Conservation (phyloP, 768 basidiomycete genomes). For the Leccinum disarticulatum region DNA sequence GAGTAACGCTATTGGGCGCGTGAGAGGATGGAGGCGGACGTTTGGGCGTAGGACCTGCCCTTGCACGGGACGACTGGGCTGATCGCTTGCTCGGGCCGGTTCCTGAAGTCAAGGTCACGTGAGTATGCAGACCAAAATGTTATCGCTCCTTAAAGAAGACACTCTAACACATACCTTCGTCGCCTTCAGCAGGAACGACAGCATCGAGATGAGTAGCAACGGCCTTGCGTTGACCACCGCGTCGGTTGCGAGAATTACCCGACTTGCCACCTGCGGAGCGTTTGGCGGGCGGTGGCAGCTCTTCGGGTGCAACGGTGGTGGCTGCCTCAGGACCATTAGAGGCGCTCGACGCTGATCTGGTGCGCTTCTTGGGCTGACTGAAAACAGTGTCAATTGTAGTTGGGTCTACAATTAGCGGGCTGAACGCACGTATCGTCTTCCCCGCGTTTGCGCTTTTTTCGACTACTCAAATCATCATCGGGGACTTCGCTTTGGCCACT, state of each 20-base stretch:
- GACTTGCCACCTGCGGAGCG: conserved; percentile 28
- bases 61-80: conserved; percentile 42
- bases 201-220: conserved; percentile 23
- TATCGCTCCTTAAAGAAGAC: conserved; percentile 4
- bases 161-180: conserved; percentile 54
- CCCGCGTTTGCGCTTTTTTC: conserved; percentile 73
- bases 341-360: conserved; percentile 69
- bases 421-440: conserved; percentile 69
- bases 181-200: conserved; percentile 45
- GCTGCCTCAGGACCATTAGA: conserved; percentile 56
- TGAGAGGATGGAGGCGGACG: conserved; percentile 32
- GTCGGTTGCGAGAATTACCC: conserved; percentile 29
- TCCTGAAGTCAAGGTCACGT: conserved; percentile 40
- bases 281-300: conserved; percentile 39
- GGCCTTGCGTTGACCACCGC: conserved; percentile 32
- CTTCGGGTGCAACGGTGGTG: conserved; percentile 39
- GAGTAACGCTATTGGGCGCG: conserved; percentile 32
- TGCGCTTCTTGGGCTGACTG: conserved; percentile 65
- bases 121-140: conserved; percentile 23
- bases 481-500: conserved; percentile 43
- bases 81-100: conserved; percentile 35
- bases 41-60: conserved; percentile 30
- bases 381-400: conserved; percentile 13
- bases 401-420: background rate
- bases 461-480: conserved; percentile 49